Base-by-base conservation (phyloP, 1,139 yeast species). In the Magnusiomyces sp. region DNA sequence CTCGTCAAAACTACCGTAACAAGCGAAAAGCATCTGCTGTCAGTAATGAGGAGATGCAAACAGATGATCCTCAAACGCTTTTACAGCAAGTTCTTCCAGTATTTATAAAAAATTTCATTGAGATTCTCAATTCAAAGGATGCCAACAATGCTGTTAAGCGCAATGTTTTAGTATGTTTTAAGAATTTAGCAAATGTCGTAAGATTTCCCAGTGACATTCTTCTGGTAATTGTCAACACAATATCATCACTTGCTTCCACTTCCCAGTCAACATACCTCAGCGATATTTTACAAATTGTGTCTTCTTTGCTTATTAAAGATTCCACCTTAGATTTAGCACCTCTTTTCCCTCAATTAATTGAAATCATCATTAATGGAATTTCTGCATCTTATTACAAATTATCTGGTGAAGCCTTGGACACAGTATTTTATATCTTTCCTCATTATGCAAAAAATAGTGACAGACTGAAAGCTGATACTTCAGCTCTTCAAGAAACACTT, bases 321-420 rank as follows among this genome's bases (percentile, higher is more conserved):
- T 16, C 53, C 4, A 46, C 51, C 6, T 55, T 40, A 4, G 45
- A 51, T 19, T 41, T 60, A 2, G 37, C 27, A n/a, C 55, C 55
- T 11, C 66, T 65, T 42, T 51, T 68, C 11, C 47, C 54, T 0
- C 56, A 55, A 20, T 58, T 73, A 14, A 56, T 72, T 7, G 61
- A 64, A 2, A 68, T 69, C 48, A 68, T 81, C n/a, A 59, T 70
- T 13, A 55, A 59, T 9, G 81, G 81, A 11, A 62, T 79, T 40
- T 63, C 68, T 1, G 70, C 66, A 27, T 66, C 75, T 9, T 73
- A 77, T 54, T 77, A 76, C 59, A 79, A 77, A 57, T 70, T 78
- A 33, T 70, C 79, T 10, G 62, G 71, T 14, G 83, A 80, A 53
- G 75, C 79, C 10, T 65, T 81, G 40, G 70, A 63, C 44, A 70